phyloP scores from a whole-genome alignment of 2,329 filamentous ascomycete species.

The Fusarium subtropicale region DNA sequence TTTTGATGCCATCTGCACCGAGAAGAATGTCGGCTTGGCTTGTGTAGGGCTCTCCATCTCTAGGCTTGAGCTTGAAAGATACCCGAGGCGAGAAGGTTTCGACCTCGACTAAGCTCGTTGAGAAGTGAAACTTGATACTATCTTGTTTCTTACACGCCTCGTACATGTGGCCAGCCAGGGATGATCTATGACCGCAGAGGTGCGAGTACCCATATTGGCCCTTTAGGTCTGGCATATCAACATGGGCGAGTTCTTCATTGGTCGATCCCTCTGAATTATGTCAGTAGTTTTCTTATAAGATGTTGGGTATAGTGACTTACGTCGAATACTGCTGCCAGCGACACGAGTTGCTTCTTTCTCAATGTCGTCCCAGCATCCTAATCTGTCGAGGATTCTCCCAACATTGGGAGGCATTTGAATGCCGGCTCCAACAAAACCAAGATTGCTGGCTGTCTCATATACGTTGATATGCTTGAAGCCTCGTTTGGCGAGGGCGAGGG shows the following conservation, averaged over 20 bases:
- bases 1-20: conserved; percentile 67
- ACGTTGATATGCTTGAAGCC: conserved; percentile 46
- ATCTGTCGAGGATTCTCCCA: conserved; percentile 76
- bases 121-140: conserved; percentile 75
- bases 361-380: conserved; percentile 80
- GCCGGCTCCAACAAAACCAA: conserved; percentile 74
- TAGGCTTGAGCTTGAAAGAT: conserved; percentile 37
- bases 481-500: conserved; percentile 51
- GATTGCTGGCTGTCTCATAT: conserved; percentile 42
- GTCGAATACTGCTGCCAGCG: conserved; percentile 48
- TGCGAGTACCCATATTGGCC: conserved; percentile 79
- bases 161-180: conserved; percentile 76
- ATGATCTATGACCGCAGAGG: conserved; percentile 81
- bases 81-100: conserved; percentile 40
- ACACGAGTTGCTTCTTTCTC: conserved; percentile 44
- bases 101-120: conserved; percentile 45
- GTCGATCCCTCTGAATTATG: conserved; percentile 70
- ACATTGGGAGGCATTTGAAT: conserved; percentile 89
- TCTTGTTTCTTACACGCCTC: conserved; percentile 73
- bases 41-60: conserved; percentile 28
- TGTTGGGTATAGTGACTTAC: background rate
- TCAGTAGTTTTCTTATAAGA: conserved; percentile 8
- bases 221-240: conserved; percentile 75
- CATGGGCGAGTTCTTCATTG: conserved; percentile 76
- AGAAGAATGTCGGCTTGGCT: conserved; percentile 62